A percentile compares a stretch with the other conserved stretches of the same genome.
These are phyloP conservation scores for Ceratocystis huliohia DNA, from an alignment of 2,329 filamentous ascomycete species.

Conservation along the genomic window DNA sequence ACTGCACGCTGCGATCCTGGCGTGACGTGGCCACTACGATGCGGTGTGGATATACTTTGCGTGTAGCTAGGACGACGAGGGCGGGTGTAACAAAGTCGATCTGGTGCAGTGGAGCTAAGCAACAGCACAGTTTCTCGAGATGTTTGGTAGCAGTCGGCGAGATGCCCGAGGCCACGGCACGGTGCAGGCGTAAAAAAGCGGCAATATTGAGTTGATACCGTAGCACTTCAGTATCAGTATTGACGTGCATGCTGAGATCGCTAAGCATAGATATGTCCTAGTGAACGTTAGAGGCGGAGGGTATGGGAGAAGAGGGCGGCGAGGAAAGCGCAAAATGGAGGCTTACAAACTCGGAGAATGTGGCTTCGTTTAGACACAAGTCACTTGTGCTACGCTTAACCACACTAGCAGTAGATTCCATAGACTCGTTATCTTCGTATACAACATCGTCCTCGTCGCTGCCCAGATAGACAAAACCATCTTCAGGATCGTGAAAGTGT, in stretches of 20 bases:
- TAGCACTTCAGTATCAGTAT: slow-evolving; percentile 61
- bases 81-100: slow-evolving; percentile 73
- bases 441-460: slow-evolving; percentile 27
- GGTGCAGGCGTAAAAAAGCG: slow-evolving; percentile 75
- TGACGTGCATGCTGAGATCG: slow-evolving; percentile 44
- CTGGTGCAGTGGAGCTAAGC: slow-evolving; percentile 68
- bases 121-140: slow-evolving; percentile 55
- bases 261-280: slow-evolving; percentile 49
- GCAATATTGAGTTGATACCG: slow-evolving; percentile 81
- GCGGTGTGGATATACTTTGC: slow-evolving; percentile 80
- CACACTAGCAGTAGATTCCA: slow-evolving; percentile 34
- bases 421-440: slow-evolving; percentile 25
- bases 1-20: slow-evolving; percentile 79
- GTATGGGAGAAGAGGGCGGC: background rate
- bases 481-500: slow-evolving; percentile 62
- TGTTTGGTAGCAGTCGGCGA: slow-evolving; percentile 68
- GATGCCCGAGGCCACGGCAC: slow-evolving; percentile 67
- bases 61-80: slow-evolving; percentile 66
- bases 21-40: slow-evolving; percentile 56
- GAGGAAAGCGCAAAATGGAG: background rate
- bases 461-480: slow-evolving; percentile 65
- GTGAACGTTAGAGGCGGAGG: slow-evolving; percentile 21
- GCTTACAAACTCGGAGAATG: slow-evolving; percentile 35
- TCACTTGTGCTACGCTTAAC: slow-evolving; percentile 30
- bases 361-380: slow-evolving; percentile 18